These are phyloP conservation scores for Eremothecium cymbalariae DNA, from an alignment of 1,139 yeast genomes.

Conservation along the genomic window DNA sequence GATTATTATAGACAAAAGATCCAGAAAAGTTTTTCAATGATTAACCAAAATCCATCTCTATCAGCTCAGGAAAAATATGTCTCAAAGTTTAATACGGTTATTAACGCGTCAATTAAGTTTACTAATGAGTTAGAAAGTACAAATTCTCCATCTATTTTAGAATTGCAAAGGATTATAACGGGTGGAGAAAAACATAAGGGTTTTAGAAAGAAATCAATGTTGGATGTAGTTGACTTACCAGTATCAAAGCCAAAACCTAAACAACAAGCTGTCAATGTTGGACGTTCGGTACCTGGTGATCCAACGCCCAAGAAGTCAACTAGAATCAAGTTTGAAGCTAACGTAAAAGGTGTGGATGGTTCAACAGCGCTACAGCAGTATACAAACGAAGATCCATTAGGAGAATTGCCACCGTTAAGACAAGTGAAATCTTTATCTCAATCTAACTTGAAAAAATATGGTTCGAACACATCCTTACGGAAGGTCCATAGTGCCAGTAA, in stretches of 20 bases:
- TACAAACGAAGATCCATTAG: constrained; percentile 2
- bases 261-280: not conserved
- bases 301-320: constrained; percentile 9
- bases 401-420: constrained; percentile 7
- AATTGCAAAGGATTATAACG: constrained; percentile 24
- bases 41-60: constrained; percentile 10
- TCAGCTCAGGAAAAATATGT: constrained; percentile 9
- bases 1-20: constrained; percentile 15
- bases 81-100: constrained; percentile 17
- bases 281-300: constrained; percentile 1
- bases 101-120: constrained; percentile 22
- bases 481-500: constrained; percentile 11
- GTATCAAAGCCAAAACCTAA: not conserved
- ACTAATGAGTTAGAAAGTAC: constrained; percentile 21
- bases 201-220: constrained; percentile 17
- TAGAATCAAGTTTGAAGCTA: constrained; percentile 20
- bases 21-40: constrained; percentile 9
- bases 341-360: constrained; percentile 16
- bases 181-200: constrained; percentile 18
- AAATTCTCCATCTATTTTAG: constrained; percentile 13
- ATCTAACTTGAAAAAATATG: constrained; percentile 1
- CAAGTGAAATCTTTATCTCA: constrained; percentile 8
- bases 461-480: constrained; percentile 6
- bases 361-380: constrained; percentile 5
- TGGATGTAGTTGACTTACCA: constrained; percentile 14